A percentile compares a stretch with the other conserved stretches of the same genome.
phyloP scores from a whole-genome alignment of 176 grass and related monocot genomes.

The Dendrocalamus sinicus region DNA sequence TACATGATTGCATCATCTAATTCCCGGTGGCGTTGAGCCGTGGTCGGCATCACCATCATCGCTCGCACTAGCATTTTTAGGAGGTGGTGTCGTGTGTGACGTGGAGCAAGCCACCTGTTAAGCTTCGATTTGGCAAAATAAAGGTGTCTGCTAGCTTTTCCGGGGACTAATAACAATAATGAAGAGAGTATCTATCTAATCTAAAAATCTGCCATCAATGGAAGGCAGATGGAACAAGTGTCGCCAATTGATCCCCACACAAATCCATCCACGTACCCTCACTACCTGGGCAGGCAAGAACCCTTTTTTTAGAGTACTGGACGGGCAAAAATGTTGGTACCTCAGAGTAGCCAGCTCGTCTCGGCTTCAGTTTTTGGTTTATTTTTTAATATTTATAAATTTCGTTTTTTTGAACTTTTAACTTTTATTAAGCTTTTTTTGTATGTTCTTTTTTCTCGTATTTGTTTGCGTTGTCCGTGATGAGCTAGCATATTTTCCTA shows the following conservation, averaged over 20 bases:
- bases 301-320: no score
- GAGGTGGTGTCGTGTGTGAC: background rate
- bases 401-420: no score
- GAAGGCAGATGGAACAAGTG: constrained; percentile 10
- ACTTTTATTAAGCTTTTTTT: no score
- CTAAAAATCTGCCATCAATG: background rate
- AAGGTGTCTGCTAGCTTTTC: background rate
- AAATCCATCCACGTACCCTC: background rate
- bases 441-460: no score
- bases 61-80: background rate
- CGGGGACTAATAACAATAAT: no score
- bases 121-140: background rate
- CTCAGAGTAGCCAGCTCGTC: no score
- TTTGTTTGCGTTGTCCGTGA: no score
- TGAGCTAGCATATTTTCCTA: no score
- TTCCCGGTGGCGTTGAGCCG: background rate
- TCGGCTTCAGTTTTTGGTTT: no score
- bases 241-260: background rate
- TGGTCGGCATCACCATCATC: constrained; percentile 11
- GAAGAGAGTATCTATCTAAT: background rate
- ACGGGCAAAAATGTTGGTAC: no score
- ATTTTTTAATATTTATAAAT: no score
- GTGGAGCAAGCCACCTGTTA: background rate
- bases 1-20: background rate
- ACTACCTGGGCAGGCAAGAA: no score